A percentile compares a stretch with the other conserved stretches of the same genome.
Evolutionary conservation across 495 filamentous ascomycete species (phyloP).

Genomic region (Barbatosphaeria neglecta): DNA sequence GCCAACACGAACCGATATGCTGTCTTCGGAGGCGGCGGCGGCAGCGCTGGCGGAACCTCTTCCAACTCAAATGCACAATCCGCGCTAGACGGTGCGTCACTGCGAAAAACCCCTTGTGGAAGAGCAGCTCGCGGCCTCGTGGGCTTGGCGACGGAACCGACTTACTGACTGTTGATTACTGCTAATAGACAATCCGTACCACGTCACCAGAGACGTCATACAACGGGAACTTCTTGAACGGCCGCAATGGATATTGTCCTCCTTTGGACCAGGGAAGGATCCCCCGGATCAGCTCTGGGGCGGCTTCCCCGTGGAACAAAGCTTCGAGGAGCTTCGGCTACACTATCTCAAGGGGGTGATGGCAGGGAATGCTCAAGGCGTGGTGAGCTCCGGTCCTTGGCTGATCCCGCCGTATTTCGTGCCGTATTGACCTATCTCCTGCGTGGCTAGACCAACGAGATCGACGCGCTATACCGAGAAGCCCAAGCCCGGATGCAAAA

Average conservation of each 20-base stretch:
- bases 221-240: slow-evolving; percentile 53
- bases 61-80: background rate
- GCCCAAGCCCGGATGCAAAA: slow-evolving; percentile 58
- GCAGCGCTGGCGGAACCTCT: background rate
- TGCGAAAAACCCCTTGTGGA: no score
- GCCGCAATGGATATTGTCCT: slow-evolving; percentile 74
- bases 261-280: slow-evolving; percentile 61
- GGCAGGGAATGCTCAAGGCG: slow-evolving; percentile 49
- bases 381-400: slow-evolving; percentile 30
- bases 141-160: background rate
- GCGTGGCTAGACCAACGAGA: slow-evolving; percentile 42
- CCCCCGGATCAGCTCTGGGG: slow-evolving; percentile 73
- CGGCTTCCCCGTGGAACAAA: slow-evolving; percentile 65
- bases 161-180: background rate
- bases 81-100: background rate
- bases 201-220: slow-evolving; percentile 44
- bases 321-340: slow-evolving; percentile 69
- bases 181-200: slow-evolving; percentile 22
- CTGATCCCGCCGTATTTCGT: background rate
- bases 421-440: slow-evolving; percentile 6
- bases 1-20: slow-evolving; percentile 27
- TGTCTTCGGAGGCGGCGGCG: slow-evolving; percentile 10
- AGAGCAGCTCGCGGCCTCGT: background rate
- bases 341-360: slow-evolving; percentile 49
- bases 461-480: slow-evolving; percentile 42